These are phyloP conservation scores for Diaporthe sp. DNA, from an alignment of 2,329 filamentous ascomycete genomes.

Conservation along the genomic window DNA sequence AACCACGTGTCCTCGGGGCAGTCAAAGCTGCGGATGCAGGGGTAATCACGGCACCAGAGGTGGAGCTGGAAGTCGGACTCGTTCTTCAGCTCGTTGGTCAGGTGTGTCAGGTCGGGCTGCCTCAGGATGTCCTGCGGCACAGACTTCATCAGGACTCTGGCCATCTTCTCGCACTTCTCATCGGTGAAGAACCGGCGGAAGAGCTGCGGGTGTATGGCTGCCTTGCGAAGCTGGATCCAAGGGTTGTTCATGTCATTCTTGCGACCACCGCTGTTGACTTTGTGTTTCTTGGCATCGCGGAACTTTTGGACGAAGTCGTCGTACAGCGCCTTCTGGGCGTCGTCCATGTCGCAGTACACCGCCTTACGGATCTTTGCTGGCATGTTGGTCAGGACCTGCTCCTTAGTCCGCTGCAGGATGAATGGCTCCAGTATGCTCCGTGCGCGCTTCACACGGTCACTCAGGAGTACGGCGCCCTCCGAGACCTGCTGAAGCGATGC, in stretches of 20 bases:
- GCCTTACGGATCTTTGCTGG: conserved; percentile 84
- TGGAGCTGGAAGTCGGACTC: conserved; percentile 77
- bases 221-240: conserved; percentile 92
- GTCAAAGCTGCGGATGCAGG: conserved; percentile 68
- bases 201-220: conserved; percentile 90
- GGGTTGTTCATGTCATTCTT: conserved; percentile 75
- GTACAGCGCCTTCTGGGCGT: conserved; percentile 81
- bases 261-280: conserved; percentile 69
- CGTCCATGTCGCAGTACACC: conserved; percentile 84
- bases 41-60: conserved; percentile 73
- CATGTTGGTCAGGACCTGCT: conserved; percentile 88
- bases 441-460: conserved; percentile 87
- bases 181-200: conserved; percentile 87
- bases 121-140: conserved; percentile 69
- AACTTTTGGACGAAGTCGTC: conserved; percentile 74
- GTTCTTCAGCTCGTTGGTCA: conserved; percentile 69
- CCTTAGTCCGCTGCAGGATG: conserved; percentile 92
- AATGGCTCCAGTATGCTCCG: conserved; percentile 96
- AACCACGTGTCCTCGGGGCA: conserved; percentile 67
- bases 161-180: conserved; percentile 81
- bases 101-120: conserved; percentile 65
- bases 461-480: conserved; percentile 87
- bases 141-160: conserved; percentile 80
- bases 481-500: conserved; percentile 85
- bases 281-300: conserved; percentile 71